These are phyloP conservation scores for Wickerhamiella lipophila DNA, from an alignment of 805 yeast species.

Conservation along the genomic window DNA sequence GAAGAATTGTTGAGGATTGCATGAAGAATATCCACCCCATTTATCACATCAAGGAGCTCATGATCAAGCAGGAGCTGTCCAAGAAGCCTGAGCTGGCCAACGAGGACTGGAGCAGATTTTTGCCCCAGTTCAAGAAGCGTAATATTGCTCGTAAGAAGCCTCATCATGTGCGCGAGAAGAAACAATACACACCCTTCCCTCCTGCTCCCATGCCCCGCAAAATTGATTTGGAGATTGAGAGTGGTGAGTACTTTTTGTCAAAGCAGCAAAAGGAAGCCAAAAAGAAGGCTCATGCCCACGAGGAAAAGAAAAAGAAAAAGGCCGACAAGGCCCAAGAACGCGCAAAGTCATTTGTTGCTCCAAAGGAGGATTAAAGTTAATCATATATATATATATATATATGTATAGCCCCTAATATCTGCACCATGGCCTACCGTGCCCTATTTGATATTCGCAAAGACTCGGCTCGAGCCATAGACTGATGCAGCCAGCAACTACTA, in stretches of 20 bases:
- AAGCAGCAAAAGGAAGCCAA: slow-evolving; percentile 66
- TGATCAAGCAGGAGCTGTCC: slow-evolving; percentile 92
- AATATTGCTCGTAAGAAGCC: slow-evolving; percentile 91
- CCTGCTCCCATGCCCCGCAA: slow-evolving; percentile 95
- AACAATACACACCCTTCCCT: slow-evolving; percentile 96
- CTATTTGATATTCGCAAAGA: slow-evolving; percentile 59
- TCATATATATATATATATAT: too few relatives aligned
- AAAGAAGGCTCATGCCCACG: slow-evolving; percentile 62
- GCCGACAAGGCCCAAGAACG: slow-evolving; percentile 55
- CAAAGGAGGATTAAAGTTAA: slow-evolving; percentile 56
- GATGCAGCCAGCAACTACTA: slow-evolving; percentile 64
- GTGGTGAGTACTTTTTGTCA: slow-evolving; percentile 94
- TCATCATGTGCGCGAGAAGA: slow-evolving; percentile 51
- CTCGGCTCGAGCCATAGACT: slow-evolving; percentile 63
- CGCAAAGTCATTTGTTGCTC: slow-evolving; percentile 70
- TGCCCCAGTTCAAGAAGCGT: slow-evolving; percentile 93
- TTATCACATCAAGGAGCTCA: slow-evolving; percentile 89
- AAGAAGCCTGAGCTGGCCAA: slow-evolving; percentile 90
- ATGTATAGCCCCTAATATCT: slow-evolving; percentile 27
- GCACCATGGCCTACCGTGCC: slow-evolving; percentile 73
- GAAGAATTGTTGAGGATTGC: slow-evolving; percentile 94
- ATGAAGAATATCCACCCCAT: slow-evolving; percentile 97
- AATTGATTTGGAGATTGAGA: slow-evolving; percentile 91
- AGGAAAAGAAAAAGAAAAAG: slow-evolving; percentile 60
- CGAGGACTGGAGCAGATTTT: slow-evolving; percentile 93